phyloP scores from a whole-genome alignment of 371 early-diverging fungal species.

The Amoeboaphelidium occidentale region DNA sequence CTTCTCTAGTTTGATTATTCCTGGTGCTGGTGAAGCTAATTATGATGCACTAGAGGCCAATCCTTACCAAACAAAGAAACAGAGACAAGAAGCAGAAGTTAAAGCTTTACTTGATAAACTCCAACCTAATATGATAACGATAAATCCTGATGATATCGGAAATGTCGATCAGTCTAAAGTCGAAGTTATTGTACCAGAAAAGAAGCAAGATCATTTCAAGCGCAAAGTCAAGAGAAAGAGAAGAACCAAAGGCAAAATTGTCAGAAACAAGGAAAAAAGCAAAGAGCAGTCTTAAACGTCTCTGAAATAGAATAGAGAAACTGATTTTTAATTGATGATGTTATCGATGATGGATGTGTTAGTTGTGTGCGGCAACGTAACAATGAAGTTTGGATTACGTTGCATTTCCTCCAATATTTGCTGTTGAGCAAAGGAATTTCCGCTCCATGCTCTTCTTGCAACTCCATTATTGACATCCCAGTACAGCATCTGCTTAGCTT shows the following conservation, averaged over 20 bases:
- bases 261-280: too few species aligned
- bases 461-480: constrained; percentile 1
- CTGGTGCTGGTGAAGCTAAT: constrained; percentile 91
- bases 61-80: constrained; percentile 76
- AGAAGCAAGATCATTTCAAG: background rate
- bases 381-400: background rate
- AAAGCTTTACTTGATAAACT: constrained; percentile 67
- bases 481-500: constrained; percentile 1
- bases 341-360: background rate
- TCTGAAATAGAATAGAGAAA: background rate
- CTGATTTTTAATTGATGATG: background rate
- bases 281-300: too few species aligned
- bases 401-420: constrained; percentile 1
- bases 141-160: constrained; percentile 41
- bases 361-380: background rate
- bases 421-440: constrained; percentile 1
- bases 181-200: background rate
- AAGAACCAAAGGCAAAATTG: too few species aligned
- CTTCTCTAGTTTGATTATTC: constrained; percentile 60
- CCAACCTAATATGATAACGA: constrained; percentile 64
- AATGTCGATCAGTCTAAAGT: background rate
- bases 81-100: constrained; percentile 80
- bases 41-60: constrained; percentile 83
- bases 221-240: too few species aligned
- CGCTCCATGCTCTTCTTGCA: constrained; percentile 2